Base-by-base conservation (phyloP, 1,139 yeast species). In the Taphrina communis region DNA sequence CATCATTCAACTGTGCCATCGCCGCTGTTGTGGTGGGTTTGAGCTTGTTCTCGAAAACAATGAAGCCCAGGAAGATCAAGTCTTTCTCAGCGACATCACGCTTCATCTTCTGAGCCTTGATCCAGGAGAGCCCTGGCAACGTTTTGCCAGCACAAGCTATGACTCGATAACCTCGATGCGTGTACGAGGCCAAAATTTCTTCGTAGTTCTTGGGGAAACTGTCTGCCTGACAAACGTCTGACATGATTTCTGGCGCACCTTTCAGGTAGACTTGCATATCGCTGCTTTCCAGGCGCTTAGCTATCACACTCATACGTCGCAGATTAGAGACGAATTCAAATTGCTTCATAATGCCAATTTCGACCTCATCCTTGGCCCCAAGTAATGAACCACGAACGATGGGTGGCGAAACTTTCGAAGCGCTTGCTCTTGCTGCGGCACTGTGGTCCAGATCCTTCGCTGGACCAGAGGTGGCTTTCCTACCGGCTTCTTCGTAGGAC, bases 231-330 rank as follows among this genome's bases (percentile, higher is more conserved):
- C 99, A 94, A 52, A 94, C 86, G 39, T 87, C 89, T 48, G 83
- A 81, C 84, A 94, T 90, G n/a, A 93, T 90, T 77, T 94, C 99
- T 0, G 99, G 99, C 0, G 99, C 99, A 65, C 99, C 99, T 76
- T 94, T 94, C 14, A 95, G 89, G 76, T 85, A 88, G 0, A 90
- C 85, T 71, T 78, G 79, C 67, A 77, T 71, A 74, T 72, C 70
- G 72, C 59, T 60, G 71, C 68, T 61, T 72, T 70, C 39, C 78
- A 78, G 61, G 76, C 80, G 68, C 76, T 83, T 83, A 21, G 87
- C 86, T 69, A 92, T 78, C 0, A 92, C 97, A 69, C 96, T 88
- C 97, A 94, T 94, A 75, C 99, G 83, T 77, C 99, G 86, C 72
- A 95, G 80, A 50, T 87, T 84, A 0, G 98, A 87, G 14, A 90